These are phyloP conservation scores for Solanum clarkiae DNA, from an alignment of 257 asterid genomes.

Conservation along the genomic window DNA sequence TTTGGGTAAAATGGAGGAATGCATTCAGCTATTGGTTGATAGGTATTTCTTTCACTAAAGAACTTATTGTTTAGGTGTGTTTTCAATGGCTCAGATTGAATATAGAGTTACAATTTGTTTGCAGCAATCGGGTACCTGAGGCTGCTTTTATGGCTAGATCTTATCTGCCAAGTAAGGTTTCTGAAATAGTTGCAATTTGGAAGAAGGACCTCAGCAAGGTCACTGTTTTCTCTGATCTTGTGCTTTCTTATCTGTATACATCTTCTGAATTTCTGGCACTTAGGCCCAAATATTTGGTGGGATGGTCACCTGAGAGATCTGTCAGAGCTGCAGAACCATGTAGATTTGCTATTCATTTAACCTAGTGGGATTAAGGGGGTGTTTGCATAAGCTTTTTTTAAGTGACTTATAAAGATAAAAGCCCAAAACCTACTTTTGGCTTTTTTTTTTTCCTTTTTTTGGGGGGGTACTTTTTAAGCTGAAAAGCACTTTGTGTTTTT, in stretches of 20 bases:
- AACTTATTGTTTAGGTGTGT: not conserved
- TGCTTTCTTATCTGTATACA: not conserved
- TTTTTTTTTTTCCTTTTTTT: too few species aligned
- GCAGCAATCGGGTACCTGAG: conserved; percentile 99
- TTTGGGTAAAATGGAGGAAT: conserved; percentile 91
- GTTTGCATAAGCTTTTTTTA: too few species aligned
- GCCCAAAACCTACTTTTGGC: too few species aligned
- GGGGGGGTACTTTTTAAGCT: too few species aligned
- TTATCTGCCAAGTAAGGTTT: conserved; percentile 94
- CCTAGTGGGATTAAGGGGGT: not conserved
- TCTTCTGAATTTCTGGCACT: not conserved
- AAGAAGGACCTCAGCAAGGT: conserved; percentile 93
- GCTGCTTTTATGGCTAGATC: conserved; percentile 99
- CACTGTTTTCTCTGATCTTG: not conserved
- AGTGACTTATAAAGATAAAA: too few species aligned
- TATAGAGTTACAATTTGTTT: conserved; percentile 9
- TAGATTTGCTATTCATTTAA: not conserved
- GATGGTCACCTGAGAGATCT: not conserved
- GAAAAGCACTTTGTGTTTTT: too few species aligned
- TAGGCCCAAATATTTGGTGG: not conserved
- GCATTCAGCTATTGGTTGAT: conserved; percentile 89
- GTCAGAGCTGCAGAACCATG: not conserved
- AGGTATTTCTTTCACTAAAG: conserved; percentile 29
- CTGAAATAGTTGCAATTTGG: conserved; percentile 91
- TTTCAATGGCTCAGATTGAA: not conserved